A percentile compares a stretch with the other conserved stretches of the same genome.
phyloP scores from a whole-genome alignment of 2,329 filamentous ascomycete genomes.

The Pyrenophora graminea region DNA sequence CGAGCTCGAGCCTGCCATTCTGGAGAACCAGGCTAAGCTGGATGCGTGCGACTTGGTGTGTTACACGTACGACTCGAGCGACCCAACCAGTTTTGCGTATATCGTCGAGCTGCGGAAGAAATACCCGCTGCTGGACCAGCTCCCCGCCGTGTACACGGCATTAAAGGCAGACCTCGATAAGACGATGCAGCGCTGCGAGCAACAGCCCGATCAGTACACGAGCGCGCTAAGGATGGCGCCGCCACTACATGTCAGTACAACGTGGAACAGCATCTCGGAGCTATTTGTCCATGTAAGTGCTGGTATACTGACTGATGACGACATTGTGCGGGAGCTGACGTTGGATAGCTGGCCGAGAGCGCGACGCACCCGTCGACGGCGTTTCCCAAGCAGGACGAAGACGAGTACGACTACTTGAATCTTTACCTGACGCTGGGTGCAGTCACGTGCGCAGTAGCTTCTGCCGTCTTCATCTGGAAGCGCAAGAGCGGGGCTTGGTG shows the following conservation, averaged over 20 bases:
- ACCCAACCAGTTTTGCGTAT: slow-evolving; percentile 93
- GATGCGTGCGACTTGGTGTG: slow-evolving; percentile 93
- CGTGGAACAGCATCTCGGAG: slow-evolving; percentile 91
- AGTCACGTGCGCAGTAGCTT: slow-evolving; percentile 62
- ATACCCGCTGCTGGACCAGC: slow-evolving; percentile 81
- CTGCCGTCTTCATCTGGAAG: slow-evolving; percentile 65
- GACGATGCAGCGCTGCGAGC: slow-evolving; percentile 91
- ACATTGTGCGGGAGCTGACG: slow-evolving; percentile 19
- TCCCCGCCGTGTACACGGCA: slow-evolving; percentile 89
- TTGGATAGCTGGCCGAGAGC: slow-evolving; percentile 74
- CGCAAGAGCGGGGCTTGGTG: slow-evolving; percentile 38
- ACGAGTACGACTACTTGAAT: slow-evolving; percentile 75
- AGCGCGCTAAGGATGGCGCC: slow-evolving; percentile 83
- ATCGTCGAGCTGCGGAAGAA: slow-evolving; percentile 79
- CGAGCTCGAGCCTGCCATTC: slow-evolving; percentile 89
- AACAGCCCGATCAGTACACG: slow-evolving; percentile 87
- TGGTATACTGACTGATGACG: background rate
- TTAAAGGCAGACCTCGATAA: slow-evolving; percentile 96
- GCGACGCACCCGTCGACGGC: slow-evolving; percentile 87
- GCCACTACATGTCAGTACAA: slow-evolving; percentile 91
- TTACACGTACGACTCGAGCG: slow-evolving; percentile 95
- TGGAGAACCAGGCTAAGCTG: slow-evolving; percentile 88
- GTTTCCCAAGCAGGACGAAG: slow-evolving; percentile 88
- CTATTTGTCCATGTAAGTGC: slow-evolving; percentile 74
- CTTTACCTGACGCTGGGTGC: slow-evolving; percentile 85